Evolutionary conservation across 169 alveolate genomes (phyloP), one percentile per base, ranked within the genome.

Genomic region (Plasmodium cynomolgi): DNA sequence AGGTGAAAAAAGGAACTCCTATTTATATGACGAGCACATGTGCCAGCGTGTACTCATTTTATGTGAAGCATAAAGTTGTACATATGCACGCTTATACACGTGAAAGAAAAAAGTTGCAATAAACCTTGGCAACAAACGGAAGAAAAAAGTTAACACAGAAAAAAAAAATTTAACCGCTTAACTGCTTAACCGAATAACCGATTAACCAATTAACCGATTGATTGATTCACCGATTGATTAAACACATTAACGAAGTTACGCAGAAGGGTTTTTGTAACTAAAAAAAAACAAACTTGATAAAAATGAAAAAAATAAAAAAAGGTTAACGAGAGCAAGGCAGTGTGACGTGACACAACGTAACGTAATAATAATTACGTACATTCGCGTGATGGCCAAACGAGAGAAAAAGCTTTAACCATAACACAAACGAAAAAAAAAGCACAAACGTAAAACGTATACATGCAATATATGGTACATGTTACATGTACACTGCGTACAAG

Each of bases 131-230:
- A 79, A 34, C 17, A 39, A 17, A 29, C 3, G 47, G 33, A 79
- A 79, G 56, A 79, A 79, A 79, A 39, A 79, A 17, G n/a, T 79
- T 79, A 79, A 34, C 34, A 79, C 47, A 79, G 56, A 34, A 33
- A 37, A 79, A 74, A 23, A 74, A 17, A 44, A 17, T 26, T 50
- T 50, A 44, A 81, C n/a, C n/a, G n/a, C n/a, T n/a, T n/a, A n/a
- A n/a, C n/a, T n/a, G n/a, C n/a, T n/a, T n/a, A n/a, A 81, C 31
- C 17, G 41, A 81, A 44, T 81, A 44, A 44, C 31, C 34, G 33
- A 44, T 29, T 23, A 81, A 81, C 39, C 17, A 47, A 39, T 26
- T 20, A 17, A 44, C 20, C 44, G 34, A 29, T 82, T 56, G 33
- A 23, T 82, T 13, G n/a, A n/a, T n/a, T n/a, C n/a, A 44, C 20